Base-by-base conservation (phyloP, 352 stramenopile species). In the Phytophthora brassicae region DNA sequence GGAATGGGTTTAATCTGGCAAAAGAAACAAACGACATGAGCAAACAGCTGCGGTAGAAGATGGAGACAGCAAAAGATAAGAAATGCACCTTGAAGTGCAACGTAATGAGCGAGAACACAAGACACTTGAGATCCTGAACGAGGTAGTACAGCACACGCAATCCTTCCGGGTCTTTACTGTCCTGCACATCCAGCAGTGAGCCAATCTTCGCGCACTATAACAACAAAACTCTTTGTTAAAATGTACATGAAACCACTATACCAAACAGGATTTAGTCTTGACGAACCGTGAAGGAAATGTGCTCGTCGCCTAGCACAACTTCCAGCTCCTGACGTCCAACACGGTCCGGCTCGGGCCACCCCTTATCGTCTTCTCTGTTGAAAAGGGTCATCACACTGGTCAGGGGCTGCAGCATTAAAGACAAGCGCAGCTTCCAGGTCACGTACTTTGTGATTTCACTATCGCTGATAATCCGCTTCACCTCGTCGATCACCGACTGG, bases 91-190 rank as follows among this genome's bases (percentile, higher is more conserved):
- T 99, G 77, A 99, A 99, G 81, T 99, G 96, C 26, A 98, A 70
- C 14, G 84, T 94, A 66, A 99, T 98, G 45, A 99, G 84, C 33
- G 89, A 98, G 57, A 99, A 97, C 14, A 99, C 89, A 22, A 99
- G 70, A 64, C 93, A 98, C 68, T 98, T 98, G 46, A 99, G 78
- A 72, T 99, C 97, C 73, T 99, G 95, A 22, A 98, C 91, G 26
- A 99, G 78, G 75, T 98, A 99, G 76, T 99, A 99, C 54, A 99
- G 96, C 47, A 92, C 84, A 17, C 86, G 75, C 19, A 99, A 78
- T 22, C 96, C 95, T 54, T 98, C 91, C 0, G 96, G 96, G 71
- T 99, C 97, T 28, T 97, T 94, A 77, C 91, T 98, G 60, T 97
- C 88, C 68, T 98, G 86, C 16, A 99, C 92, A 59, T 99, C 92